phyloP scores from a whole-genome alignment of 2,329 filamentous ascomycete species.

The Penicillium hordei region DNA sequence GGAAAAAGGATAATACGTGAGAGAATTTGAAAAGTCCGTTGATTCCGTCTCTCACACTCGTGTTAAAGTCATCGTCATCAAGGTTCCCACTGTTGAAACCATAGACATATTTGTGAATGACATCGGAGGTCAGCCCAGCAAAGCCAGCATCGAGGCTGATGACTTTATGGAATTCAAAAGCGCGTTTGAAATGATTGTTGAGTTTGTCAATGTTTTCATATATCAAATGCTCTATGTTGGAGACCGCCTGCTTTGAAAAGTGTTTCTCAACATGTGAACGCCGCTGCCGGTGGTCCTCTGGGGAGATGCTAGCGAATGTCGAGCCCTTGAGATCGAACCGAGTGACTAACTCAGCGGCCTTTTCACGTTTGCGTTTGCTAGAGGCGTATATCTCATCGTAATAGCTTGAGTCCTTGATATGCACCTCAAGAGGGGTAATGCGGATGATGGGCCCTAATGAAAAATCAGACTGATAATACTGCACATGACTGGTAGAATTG shows the following conservation, averaged over 20 bases:
- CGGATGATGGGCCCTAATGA: constrained; percentile 38
- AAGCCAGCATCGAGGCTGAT: constrained; percentile 25
- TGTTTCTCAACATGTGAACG: constrained; percentile 22
- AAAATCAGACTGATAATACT: neutral
- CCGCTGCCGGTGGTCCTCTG: constrained; percentile 23
- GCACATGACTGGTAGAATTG: neutral
- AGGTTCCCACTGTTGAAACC: constrained; percentile 33
- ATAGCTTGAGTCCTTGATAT: constrained; percentile 37
- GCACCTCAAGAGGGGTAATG: constrained; percentile 38
- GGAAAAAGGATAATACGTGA: constrained; percentile 26
- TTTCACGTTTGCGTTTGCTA: constrained; percentile 27
- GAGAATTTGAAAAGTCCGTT: constrained; percentile 18
- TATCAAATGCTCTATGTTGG: constrained; percentile 14
- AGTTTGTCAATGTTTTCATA: constrained; percentile 19
- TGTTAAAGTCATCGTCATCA: constrained; percentile 31
- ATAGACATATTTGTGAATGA: constrained; percentile 41
- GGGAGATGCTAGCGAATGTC: constrained; percentile 17
- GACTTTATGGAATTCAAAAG: constrained; percentile 9
- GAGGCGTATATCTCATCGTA: constrained; percentile 37
- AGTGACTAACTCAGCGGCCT: constrained; percentile 21
- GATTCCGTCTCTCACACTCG: constrained; percentile 19
- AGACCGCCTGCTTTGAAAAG: constrained; percentile 25
- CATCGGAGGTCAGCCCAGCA: constrained; percentile 35
- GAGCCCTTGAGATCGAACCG: constrained; percentile 18
- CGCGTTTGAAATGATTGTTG: constrained; percentile 10